Evolutionary conservation across 2,329 filamentous ascomycete species (phyloP).

Genomic region (Colletotrichum tanaceti): DNA sequence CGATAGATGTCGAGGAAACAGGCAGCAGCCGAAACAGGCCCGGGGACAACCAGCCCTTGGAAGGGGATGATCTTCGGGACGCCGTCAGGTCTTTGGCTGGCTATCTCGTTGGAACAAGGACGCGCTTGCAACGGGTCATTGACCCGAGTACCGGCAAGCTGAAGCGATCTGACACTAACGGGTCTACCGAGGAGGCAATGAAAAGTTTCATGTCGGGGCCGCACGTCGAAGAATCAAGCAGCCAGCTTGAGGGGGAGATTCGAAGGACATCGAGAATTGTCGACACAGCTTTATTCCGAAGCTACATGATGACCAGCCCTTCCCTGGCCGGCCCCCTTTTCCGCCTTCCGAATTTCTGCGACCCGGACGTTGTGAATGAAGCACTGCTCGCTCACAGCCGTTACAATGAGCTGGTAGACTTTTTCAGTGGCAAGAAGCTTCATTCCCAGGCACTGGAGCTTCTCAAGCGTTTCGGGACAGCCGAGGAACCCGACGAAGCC

Average conservation of each 20-base stretch:
- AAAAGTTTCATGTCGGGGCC: constrained; percentile 66
- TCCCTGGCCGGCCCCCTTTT: constrained; percentile 89
- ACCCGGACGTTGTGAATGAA: constrained; percentile 94
- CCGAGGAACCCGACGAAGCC: constrained; percentile 61
- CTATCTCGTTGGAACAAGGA: constrained; percentile 88
- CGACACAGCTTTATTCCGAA: constrained; percentile 93
- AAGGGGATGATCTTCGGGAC: constrained; percentile 85
- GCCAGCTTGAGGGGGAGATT: constrained; percentile 77
- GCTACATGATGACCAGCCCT: constrained; percentile 93
- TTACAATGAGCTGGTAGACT: constrained; percentile 96
- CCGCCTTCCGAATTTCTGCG: constrained; percentile 96
- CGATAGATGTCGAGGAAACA: constrained; percentile 65
- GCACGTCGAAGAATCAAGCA: constrained; percentile 59
- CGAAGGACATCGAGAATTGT: constrained; percentile 83
- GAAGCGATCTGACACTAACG: constrained; percentile 60
- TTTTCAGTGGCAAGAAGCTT: constrained; percentile 93
- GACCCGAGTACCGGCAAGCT: constrained; percentile 72
- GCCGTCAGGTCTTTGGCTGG: constrained; percentile 86
- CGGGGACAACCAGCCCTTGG: constrained; percentile 65
- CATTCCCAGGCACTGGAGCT: constrained; percentile 88
- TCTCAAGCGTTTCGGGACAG: constrained; percentile 81
- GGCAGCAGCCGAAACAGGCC: constrained; percentile 62
- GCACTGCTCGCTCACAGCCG: constrained; percentile 88
- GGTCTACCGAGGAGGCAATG: constrained; percentile 61
- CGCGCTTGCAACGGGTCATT: constrained; percentile 70